Evolutionary conservation across 495 filamentous ascomycete genomes (phyloP), one percentile per base, ranked within the genome.

Genomic region (Aspergillus hancockii): DNA sequence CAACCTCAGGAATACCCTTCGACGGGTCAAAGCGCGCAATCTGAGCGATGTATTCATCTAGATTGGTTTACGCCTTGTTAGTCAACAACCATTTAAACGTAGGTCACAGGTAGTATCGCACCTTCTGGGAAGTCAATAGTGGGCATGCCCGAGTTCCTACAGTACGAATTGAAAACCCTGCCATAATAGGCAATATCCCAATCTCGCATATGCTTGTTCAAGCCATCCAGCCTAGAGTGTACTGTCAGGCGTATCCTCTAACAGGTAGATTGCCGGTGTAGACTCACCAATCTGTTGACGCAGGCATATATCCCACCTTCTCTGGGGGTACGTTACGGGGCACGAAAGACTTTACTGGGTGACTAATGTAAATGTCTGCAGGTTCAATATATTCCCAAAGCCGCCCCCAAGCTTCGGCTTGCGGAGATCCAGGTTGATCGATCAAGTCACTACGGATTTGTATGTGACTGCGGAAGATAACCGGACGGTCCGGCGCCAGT

Each of bases 1-100:
- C 78, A 3, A 93, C 90, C 50, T 91, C 89, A 0, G 86, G 84
- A 49, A 94, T 92, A 25, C 91, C 91, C 74, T 95, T 95, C 40
- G 89, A 84, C 0, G 91, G 92, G 60, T 96, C 91, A 67, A 96
- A 96, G 16, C 91, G 87, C 8, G 91, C 88, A 45, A 94, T 84
- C 68, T 96, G 91, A 36, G 88, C 78, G 61, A 96, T 89, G 68
- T 93, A 96, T 55, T 85, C 79, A 60, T 79, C 82, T 85, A n/a
- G 36, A 23, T 4, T 18, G 2, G 9, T 21, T 22, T 19, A 21
- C 4, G 19, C 30, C 16, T n/a, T 32, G 23, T 56, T 23, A 56
- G 54, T 23, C 9, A 7, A 16, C 49, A 19, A 34, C 7, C n/a
- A 18, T 21, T 8, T 7, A 52, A 21, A 21, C 12, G 40, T 6